Percentiles rank a stretch among this genome's conserved stretches.
These are phyloP conservation scores for Talaromyces sp. DNA, from an alignment of 2,329 filamentous ascomycete genomes.

Conservation along the genomic window DNA sequence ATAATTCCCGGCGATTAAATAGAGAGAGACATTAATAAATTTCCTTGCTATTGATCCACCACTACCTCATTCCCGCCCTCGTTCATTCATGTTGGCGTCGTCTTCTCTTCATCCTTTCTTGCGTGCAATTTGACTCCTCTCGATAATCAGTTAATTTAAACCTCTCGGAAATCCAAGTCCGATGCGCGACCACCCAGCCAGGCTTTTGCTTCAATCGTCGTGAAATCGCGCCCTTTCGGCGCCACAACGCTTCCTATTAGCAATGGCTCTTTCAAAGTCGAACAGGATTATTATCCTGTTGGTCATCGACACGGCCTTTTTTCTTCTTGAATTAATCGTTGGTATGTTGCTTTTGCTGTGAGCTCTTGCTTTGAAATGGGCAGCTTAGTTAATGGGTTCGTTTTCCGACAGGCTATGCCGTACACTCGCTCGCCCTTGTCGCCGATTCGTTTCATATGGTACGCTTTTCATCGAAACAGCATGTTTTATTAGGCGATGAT, in stretches of 20 bases:
- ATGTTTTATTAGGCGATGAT: neutral
- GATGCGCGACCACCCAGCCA: neutral
- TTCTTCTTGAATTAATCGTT: slow-evolving; percentile 79
- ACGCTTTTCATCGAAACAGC: slow-evolving; percentile 28
- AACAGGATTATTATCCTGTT: slow-evolving; percentile 91
- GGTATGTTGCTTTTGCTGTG: slow-evolving; percentile 42
- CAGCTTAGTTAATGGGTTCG: neutral
- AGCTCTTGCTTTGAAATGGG: neutral
- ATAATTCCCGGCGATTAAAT: neutral
- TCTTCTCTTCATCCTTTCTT: neutral
- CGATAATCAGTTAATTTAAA: neutral
- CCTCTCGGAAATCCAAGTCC: slow-evolving; percentile 6
- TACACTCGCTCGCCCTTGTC: slow-evolving; percentile 87
- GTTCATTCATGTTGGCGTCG: neutral
- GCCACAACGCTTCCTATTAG: neutral
- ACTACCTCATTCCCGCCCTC: neutral
- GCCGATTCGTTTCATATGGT: slow-evolving; percentile 99
- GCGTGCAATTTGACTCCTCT: neutral
- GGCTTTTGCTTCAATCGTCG: neutral
- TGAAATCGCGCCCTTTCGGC: slow-evolving; percentile 9
- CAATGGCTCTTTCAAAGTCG: slow-evolving; percentile 87
- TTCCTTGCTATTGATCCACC: neutral
- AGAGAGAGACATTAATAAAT: neutral
- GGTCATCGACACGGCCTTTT: slow-evolving; percentile 83
- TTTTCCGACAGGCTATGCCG: slow-evolving; percentile 61